Evolutionary conservation across 192 early-diverging fungal species (phyloP), one percentile per base, ranked within the genome.

Genomic region (Podila verticillata): DNA sequence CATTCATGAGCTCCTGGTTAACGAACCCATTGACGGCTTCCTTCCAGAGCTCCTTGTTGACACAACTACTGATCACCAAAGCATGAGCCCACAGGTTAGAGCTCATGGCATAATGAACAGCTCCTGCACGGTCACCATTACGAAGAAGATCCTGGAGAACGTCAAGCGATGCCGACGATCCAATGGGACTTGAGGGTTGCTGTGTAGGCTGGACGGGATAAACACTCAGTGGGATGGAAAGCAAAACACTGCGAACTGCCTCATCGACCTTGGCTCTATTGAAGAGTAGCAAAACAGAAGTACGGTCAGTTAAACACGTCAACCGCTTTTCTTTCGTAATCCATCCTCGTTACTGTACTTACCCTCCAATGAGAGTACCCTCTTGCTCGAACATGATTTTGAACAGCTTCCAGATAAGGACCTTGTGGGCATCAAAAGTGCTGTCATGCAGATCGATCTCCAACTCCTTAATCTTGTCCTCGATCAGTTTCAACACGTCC

Each of bases 21-120:
- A 87, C 81, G 81, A 96, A 96, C 28, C 90, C 77, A 24, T 82
- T 84, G 49, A 97, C 89, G 2, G 95, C 94, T 10, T 93, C 89
- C 57, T 90, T 88, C 90, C 96, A 98, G 1, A 89, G 82, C 30
- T 93, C 92, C 71, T 94, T 92, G 68, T 93, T 92, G 6, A 96
- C 91, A 67, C 94, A 92, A 70, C 93, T 96, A 35, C 93, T 91
- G 77, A 99, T 92, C 10, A 97, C 89, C 24, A 98, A 86, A 7
- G 96, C 98, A 82, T 98, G 95, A 1, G 92, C 82, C 98, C 98
- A 99, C 48, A 96, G 62, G 56, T 84, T 80, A 29, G 70, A 66
- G 70, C 74, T 65, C 47, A 87, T 82, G 6, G 83, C 81, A 34
- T 83, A 75, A 30, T 75, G 77, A 75, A 89, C 79, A 65, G 93